Evolutionary conservation across 805 yeast species (phyloP).

Genomic region (Saccharomycopsis capsularis): DNA sequence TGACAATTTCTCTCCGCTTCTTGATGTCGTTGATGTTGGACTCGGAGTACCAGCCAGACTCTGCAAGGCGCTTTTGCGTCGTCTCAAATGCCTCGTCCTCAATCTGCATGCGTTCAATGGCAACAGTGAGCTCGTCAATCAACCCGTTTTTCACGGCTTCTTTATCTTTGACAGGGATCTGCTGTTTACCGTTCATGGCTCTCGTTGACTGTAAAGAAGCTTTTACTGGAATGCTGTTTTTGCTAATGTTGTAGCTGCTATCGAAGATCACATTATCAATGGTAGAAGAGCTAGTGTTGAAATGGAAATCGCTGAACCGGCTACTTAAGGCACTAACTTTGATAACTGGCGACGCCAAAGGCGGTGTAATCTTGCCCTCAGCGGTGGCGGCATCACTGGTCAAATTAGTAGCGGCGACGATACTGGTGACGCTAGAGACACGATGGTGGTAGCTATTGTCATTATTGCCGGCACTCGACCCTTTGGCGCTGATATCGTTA

Average conservation of each 20-base stretch:
- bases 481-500: too few relatives aligned
- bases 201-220: not conserved
- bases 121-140: not conserved
- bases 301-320: conserved; percentile 8
- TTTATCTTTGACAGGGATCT: not conserved
- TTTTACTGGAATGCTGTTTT: not conserved
- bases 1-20: conserved; percentile 5
- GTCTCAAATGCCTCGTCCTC: conserved; percentile 19
- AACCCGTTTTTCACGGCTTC: not conserved
- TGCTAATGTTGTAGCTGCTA: too few relatives aligned
- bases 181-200: not conserved
- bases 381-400: too few relatives aligned
- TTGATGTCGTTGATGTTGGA: conserved; percentile 18
- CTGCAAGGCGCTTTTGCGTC: conserved; percentile 11
- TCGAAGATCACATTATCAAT: too few relatives aligned
- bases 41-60: conserved; percentile 22
- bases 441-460: too few relatives aligned
- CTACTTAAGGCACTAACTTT: conserved; percentile 14
- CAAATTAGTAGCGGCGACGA: not conserved
- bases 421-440: not conserved
- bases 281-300: not conserved
- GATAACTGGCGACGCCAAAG: conserved; percentile 15
- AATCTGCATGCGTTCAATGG: conserved; percentile 2
- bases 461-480: too few relatives aligned
- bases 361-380: too few relatives aligned